Evolutionary conservation across 1,284 basidiomycete species (phyloP).

Genomic region (Termitomyces sp.): DNA sequence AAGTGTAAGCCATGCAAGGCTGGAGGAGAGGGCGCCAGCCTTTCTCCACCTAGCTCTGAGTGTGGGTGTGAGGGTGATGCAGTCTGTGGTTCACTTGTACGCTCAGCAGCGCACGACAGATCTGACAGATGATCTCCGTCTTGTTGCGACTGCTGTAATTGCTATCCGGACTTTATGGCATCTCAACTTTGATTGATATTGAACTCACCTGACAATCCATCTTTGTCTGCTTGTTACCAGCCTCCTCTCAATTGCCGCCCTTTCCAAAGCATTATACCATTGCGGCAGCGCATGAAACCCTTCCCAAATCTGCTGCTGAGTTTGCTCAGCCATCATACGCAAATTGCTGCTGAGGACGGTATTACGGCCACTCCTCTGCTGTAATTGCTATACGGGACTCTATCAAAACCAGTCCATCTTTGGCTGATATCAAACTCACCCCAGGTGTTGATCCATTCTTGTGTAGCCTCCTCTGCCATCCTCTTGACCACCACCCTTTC

Average conservation of each 20-base stretch:
- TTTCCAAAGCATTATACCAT: too few species aligned
- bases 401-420: too few species aligned
- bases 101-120: conserved; percentile 2
- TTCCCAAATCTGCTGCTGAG: conserved; percentile 53
- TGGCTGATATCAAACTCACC: too few species aligned
- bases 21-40: conserved; percentile 59
- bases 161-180: conserved; percentile 1
- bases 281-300: too few species aligned
- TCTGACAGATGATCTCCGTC: conserved; percentile 21
- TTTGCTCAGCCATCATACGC: conserved; percentile 77
- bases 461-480: too few species aligned
- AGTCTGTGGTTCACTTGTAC: conserved; percentile 12
- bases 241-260: too few species aligned
- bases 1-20: conserved; percentile 66
- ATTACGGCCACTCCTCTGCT: conserved; percentile 27
- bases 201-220: conserved; percentile 1
- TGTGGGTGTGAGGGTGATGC: conserved; percentile 17
- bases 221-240: not conserved
- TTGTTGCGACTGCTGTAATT: conserved; percentile 30
- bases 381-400: too few species aligned
- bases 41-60: conserved; percentile 21
- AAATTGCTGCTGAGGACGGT: conserved; percentile 47
- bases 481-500: conserved; percentile 50
- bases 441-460: too few species aligned
- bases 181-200: not conserved